Evolutionary conservation across 257 asterid species (phyloP).

Genomic region (Penstemon barbatus): DNA sequence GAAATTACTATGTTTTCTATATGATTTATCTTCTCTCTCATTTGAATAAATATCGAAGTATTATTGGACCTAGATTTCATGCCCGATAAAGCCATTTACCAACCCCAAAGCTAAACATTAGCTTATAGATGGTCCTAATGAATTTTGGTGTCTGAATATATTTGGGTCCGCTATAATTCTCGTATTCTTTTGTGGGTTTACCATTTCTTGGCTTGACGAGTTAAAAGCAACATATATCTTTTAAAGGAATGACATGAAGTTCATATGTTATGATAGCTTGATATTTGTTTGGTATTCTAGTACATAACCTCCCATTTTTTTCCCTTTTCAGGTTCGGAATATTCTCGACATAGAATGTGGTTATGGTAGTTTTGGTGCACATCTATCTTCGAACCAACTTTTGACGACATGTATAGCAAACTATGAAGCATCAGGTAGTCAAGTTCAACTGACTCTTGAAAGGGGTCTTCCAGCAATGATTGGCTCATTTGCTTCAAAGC

Average conservation of each 20-base stretch:
- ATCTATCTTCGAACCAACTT: conserved; percentile 69
- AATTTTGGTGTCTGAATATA: conserved; percentile 1
- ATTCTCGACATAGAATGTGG: conserved; percentile 96
- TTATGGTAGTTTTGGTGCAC: conserved; percentile 98
- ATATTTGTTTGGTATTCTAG: conserved; percentile 5
- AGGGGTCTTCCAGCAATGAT: conserved; percentile 99
- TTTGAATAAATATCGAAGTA: too few relatives aligned
- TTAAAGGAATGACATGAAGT: conserved; percentile 6
- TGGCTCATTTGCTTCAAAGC: conserved; percentile 85
- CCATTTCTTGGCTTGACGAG: background rate
- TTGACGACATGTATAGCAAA: conserved; percentile 89
- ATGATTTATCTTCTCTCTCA: background rate
- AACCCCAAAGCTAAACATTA: background rate
- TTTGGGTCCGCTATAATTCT: background rate
- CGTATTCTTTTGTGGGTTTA: background rate
- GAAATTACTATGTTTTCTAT: conserved; percentile 8
- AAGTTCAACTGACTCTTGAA: conserved; percentile 96
- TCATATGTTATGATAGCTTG: conserved; percentile 4
- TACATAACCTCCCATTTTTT: conserved; percentile 1
- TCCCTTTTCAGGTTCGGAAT: conserved; percentile 68
- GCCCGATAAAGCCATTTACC: background rate
- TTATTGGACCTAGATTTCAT: background rate
- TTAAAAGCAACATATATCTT: background rate
- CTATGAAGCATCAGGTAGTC: conserved; percentile 98
- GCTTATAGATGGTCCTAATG: conserved; percentile 3